Evolutionary conservation across 2,329 filamentous ascomycete genomes (phyloP), one percentile per base, ranked within the genome.

Genomic region (Claviceps humidiphila): DNA sequence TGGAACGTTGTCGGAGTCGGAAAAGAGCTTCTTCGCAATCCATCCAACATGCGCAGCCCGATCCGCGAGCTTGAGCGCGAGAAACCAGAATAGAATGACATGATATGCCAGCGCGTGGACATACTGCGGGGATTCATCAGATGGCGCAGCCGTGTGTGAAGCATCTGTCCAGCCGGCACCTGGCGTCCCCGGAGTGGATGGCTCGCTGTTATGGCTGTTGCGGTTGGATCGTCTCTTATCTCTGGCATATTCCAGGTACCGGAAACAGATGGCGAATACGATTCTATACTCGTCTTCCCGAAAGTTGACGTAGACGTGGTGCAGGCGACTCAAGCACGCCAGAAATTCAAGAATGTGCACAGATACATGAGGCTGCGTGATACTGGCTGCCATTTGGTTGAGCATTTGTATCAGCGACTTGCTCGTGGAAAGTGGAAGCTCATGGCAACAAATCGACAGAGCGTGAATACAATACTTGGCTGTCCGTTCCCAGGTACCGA

Each of bases 281-380:
- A 88, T 89, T 56, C 88, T 87, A 66, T 91, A 96, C 61, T 97
- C 90, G 43, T 95, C 89, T 59, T 94, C 85, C 50, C 87, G 80
- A 64, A 96, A 87, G 62, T 95, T 94, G 63, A 88, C 82, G 63
- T 90, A 94, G 1, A 96, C 76, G 55, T 88, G 80, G 9, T 87
- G 88, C 53, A 96, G 73, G 39, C 91, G 84, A 51, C 90, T 89
- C 30, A 98, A 76, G 49, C 89, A 85, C 9, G 88, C 87, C n/a
- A 98, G 73, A 62, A 98, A 97, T 63, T 98, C 93, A 49, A 98
- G 74, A 55, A 98, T 95, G 63, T 98, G 93, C 55, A 96, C 85
- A 9, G 91, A 89, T 39, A 96, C 85, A 53, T 90, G 82, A 6
- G 89, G 84, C 61, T 95, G 90, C 1, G 93, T 97, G 61, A 98